These are phyloP conservation scores for Blumeriella jaapii DNA, from an alignment of 2,329 filamentous ascomycete species.

Conservation along the genomic window DNA sequence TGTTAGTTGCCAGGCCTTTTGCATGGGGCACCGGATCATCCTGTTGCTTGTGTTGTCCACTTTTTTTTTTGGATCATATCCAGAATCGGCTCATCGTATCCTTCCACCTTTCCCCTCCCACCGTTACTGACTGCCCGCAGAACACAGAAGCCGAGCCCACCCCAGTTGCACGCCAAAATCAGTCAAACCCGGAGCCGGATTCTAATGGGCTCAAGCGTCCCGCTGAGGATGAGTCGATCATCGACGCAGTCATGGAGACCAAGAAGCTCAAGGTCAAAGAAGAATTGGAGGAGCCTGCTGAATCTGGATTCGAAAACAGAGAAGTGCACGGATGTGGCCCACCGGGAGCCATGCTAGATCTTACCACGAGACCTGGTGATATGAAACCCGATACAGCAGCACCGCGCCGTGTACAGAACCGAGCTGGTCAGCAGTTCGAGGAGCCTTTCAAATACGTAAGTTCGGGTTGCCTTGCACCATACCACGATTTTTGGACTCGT, in stretches of 20 bases:
- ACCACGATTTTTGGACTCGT: too few species aligned
- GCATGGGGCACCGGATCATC: too few species aligned
- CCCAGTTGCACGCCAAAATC: conserved; percentile 25
- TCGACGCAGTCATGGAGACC: conserved; percentile 19
- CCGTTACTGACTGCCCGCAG: not conserved
- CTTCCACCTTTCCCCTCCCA: too few species aligned
- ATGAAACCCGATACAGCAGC: conserved; percentile 12
- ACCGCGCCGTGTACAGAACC: conserved; percentile 22
- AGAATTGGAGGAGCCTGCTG: conserved; percentile 17
- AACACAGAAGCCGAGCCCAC: conserved; percentile 23
- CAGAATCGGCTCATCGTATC: too few species aligned
- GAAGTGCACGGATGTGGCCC: conserved; percentile 27
- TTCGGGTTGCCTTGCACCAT: too few species aligned
- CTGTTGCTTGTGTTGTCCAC: too few species aligned
- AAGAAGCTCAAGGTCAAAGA: conserved; percentile 39
- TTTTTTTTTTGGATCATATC: too few species aligned
- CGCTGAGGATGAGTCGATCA: conserved; percentile 21
- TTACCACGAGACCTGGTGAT: conserved; percentile 20
- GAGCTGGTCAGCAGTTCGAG: conserved; percentile 46
- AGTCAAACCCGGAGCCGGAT: conserved; percentile 18
- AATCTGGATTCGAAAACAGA: conserved; percentile 20
- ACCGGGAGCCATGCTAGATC: conserved; percentile 24
- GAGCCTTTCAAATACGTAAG: conserved; percentile 97
- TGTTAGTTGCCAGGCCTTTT: too few species aligned
- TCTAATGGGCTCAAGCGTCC: conserved; percentile 27